Evolutionary conservation across 768 basidiomycete species (phyloP).

Genomic region (Lyophyllum decastes): DNA sequence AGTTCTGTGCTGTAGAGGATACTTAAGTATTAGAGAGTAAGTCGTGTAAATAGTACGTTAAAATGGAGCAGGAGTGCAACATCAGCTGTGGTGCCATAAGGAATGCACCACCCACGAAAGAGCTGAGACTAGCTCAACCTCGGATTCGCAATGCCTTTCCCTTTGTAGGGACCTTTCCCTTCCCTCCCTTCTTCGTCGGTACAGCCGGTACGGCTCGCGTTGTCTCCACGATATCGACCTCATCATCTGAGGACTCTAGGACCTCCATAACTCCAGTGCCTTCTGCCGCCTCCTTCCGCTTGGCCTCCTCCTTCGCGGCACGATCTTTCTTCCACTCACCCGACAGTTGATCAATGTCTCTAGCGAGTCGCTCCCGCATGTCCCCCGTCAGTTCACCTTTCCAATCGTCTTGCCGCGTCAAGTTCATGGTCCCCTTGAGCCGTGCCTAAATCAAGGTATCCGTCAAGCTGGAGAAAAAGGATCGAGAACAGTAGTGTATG

Average conservation of each 20-base stretch:
- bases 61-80: neutral
- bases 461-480: neutral
- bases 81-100: neutral
- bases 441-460: slow-evolving; percentile 9
- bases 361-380: slow-evolving; percentile 47
- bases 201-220: slow-evolving; percentile 15
- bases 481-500: slow-evolving; percentile 3
- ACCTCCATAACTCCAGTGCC: slow-evolving; percentile 19
- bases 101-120: neutral
- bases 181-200: slow-evolving; percentile 12
- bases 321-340: slow-evolving; percentile 51
- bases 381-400: slow-evolving; percentile 43
- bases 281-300: slow-evolving; percentile 35
- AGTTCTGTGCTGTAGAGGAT: neutral
- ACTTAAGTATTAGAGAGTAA: neutral
- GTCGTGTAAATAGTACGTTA: slow-evolving; percentile 2
- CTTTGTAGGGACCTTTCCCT: slow-evolving; percentile 9
- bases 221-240: slow-evolving; percentile 43
- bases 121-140: slow-evolving; percentile 2
- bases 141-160: slow-evolving; percentile 9
- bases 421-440: slow-evolving; percentile 32
- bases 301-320: slow-evolving; percentile 36
- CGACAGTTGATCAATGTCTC: slow-evolving; percentile 50
- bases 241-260: slow-evolving; percentile 39
- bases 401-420: slow-evolving; percentile 53